Evolutionary conservation across 495 filamentous ascomycete genomes (phyloP).

Genomic region (Entonaema liquescens): DNA sequence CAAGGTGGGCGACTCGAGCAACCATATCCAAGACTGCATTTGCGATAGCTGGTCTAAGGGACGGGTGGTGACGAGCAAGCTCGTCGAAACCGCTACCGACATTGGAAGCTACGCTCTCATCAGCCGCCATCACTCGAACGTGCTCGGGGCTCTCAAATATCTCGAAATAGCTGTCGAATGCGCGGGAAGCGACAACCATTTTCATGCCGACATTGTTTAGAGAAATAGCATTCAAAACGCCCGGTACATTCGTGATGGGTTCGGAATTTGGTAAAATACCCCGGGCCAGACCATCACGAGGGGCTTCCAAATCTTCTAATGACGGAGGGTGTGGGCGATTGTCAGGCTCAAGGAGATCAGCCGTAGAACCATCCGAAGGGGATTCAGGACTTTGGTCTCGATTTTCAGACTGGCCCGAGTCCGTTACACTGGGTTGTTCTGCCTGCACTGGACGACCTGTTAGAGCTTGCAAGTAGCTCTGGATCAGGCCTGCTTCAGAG

Average conservation of each 20-base stretch:
- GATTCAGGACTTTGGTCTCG: conserved; percentile 50
- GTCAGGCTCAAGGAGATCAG: conserved; percentile 54
- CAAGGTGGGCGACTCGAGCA: conserved; percentile 74
- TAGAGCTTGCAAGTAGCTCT: conserved; percentile 80
- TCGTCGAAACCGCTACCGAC: conserved; percentile 92
- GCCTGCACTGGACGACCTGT: conserved; percentile 65
- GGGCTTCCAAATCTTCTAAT: conserved; percentile 50
- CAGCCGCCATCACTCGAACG: conserved; percentile 79
- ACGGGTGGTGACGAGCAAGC: conserved; percentile 90
- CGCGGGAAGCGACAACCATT: conserved; percentile 83
- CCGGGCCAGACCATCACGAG: conserved; percentile 62
- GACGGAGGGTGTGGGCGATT: conserved; percentile 56
- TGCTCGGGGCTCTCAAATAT: conserved; percentile 93
- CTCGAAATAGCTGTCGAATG: conserved; percentile 86
- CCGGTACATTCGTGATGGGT: conserved; percentile 83
- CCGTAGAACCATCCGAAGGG: conserved; percentile 47
- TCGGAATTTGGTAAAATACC: conserved; percentile 87
- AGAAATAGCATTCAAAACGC: conserved; percentile 92
- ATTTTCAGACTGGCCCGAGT: conserved; percentile 35
- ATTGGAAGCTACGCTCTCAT: conserved; percentile 68
- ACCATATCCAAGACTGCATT: conserved; percentile 85
- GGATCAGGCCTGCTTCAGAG: conserved; percentile 89
- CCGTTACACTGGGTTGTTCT: conserved; percentile 49
- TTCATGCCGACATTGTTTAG: conserved; percentile 88
- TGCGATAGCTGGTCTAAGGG: conserved; percentile 79